Percentiles rank a stretch among this genome's conserved stretches.
Conservation (phyloP, 2,329 filamentous ascomycete genomes). For the Plectosphaerella cucumerina region DNA sequence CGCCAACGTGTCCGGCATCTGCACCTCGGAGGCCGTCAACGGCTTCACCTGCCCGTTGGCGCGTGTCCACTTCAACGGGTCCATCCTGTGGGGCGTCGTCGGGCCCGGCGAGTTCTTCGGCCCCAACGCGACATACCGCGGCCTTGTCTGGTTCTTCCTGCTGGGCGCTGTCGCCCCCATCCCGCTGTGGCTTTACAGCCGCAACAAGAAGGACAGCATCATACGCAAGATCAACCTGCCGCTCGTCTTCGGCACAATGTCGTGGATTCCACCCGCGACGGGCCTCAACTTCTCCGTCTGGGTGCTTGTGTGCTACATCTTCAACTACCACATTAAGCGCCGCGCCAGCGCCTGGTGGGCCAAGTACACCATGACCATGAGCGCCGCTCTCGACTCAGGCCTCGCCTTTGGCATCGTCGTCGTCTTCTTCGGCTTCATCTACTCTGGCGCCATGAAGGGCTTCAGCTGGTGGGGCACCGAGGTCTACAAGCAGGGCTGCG, state of each 20-base stretch:
- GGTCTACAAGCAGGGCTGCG: constrained; percentile 77
- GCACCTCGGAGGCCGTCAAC: constrained; percentile 75
- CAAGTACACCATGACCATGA: constrained; percentile 88
- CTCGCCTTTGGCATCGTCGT: constrained; percentile 78
- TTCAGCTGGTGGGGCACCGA: constrained; percentile 90
- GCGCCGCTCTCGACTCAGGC: constrained; percentile 77
- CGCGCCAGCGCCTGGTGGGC: constrained; percentile 76
- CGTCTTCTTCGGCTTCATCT: constrained; percentile 84
- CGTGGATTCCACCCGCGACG: constrained; percentile 83
- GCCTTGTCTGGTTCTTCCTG: constrained; percentile 77
- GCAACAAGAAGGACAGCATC: constrained; percentile 55
- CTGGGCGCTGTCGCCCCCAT: constrained; percentile 72
- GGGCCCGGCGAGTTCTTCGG: constrained; percentile 82
- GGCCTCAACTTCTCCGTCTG: constrained; percentile 87
- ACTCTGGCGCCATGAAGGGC: constrained; percentile 66
- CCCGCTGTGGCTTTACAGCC: constrained; percentile 67
- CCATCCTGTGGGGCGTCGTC: constrained; percentile 85
- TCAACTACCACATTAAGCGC: constrained; percentile 72
- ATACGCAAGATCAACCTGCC: constrained; percentile 77
- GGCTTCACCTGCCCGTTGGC: constrained; percentile 86
- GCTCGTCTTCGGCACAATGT: constrained; percentile 76
- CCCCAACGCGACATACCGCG: constrained; percentile 66
- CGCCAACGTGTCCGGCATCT: constrained; percentile 68
- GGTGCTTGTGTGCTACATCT: constrained; percentile 79
- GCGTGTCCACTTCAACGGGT: constrained; percentile 85